A percentile compares a stretch with the other conserved stretches of the same genome.
Conservation (phyloP, 1,139 yeast genomes). For the Zhuliangozyma blackwelliae region DNA sequence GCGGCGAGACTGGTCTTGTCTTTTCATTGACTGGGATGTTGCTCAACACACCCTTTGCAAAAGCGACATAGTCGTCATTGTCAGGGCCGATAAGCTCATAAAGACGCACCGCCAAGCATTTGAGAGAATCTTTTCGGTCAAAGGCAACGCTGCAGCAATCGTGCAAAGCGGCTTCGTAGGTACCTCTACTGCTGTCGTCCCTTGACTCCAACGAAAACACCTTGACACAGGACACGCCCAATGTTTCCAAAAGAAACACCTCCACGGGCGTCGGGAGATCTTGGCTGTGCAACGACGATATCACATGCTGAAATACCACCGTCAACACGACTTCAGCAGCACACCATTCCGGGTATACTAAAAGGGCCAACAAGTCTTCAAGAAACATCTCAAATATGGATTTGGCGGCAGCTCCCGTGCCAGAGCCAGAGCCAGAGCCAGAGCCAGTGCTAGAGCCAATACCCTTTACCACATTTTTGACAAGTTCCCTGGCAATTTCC, state of each 20-base stretch:
- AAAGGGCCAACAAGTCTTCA: constrained; percentile 49
- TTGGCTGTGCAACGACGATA: constrained; percentile 1
- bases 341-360: constrained; percentile 58
- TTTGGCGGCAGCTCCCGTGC: constrained; percentile 24
- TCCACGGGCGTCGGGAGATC: constrained; percentile 5
- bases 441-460: too few species aligned
- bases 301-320: constrained; percentile 3
- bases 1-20: too few species aligned
- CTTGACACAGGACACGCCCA: constrained; percentile 2
- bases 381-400: constrained; percentile 46
- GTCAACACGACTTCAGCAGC: constrained; percentile 36
- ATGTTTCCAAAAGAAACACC: constrained; percentile 8
- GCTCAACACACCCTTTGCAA: too few species aligned
- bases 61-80: too few species aligned
- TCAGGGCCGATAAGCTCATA: too few species aligned
- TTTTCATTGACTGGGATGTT: too few species aligned
- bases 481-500: constrained; percentile 1
- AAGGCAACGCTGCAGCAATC: constrained; percentile 5
- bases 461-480: background rate
- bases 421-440: background rate
- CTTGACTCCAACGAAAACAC: too few species aligned
- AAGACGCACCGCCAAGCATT: constrained; percentile 4
- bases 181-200: too few species aligned
- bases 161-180: background rate
- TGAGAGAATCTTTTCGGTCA: constrained; percentile 1